Conservation (phyloP, 176 grass and related monocot species). For the barley (Hordeum vulgare) region MorexV3_pseudomolecules_assembly NC_058518.1:231741757-231742256, state of each 20-base stretch:
- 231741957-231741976: constrained; percentile 35
- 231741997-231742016: constrained; percentile 14
- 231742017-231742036: constrained; percentile 16
- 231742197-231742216: constrained; percentile 66
- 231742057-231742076: constrained; percentile 93
- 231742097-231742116: constrained; percentile 72
- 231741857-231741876: constrained; percentile 36
- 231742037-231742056: constrained; percentile 74
- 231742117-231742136: constrained; percentile 70
- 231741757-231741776: constrained; percentile 1
- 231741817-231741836: constrained; percentile 11
- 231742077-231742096: constrained; percentile 57
- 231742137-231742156: constrained; percentile 55
- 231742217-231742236: not conserved
- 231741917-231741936: constrained; percentile 70
- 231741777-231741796: constrained; percentile 12
- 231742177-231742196: constrained; percentile 96
- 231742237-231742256: constrained; percentile 5
- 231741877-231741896: constrained; percentile 71
- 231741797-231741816: constrained; percentile 18
- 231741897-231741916: constrained; percentile 78
- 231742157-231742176: constrained; percentile 71
- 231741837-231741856: constrained; percentile 37
- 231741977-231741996: constrained; percentile 21
- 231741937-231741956: constrained; percentile 89